Conservation (phyloP, 228 moss, liverwort and hornwort species). For the Sphagnum magellanicum region DNA sequence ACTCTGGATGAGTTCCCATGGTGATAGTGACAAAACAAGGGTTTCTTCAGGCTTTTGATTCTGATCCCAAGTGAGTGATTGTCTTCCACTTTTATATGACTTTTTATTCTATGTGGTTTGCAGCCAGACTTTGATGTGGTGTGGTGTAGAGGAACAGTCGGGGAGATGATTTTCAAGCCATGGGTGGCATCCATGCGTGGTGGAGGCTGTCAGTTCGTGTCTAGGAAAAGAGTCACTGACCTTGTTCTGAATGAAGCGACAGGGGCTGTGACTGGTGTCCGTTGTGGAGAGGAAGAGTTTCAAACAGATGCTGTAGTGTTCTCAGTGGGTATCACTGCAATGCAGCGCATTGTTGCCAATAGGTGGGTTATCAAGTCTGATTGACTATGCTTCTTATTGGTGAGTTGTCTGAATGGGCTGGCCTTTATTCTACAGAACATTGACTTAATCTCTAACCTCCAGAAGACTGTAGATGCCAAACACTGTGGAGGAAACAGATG, state of each 20-base stretch:
- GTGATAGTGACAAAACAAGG: too few relatives aligned
- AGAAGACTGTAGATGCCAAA: too few relatives aligned
- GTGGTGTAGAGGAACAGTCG: constrained; percentile 97
- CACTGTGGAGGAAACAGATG: too few relatives aligned
- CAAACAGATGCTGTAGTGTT: constrained; percentile 89
- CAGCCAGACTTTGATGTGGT: constrained; percentile 99
- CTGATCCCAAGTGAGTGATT: too few relatives aligned
- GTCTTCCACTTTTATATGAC: too few relatives aligned
- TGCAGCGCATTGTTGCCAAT: constrained; percentile 85
- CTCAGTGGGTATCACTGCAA: constrained; percentile 79
- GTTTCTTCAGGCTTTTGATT: too few relatives aligned
- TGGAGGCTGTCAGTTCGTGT: constrained; percentile 54
- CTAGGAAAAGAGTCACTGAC: constrained; percentile 71
- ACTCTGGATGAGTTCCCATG: too few relatives aligned
- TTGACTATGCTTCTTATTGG: neutral
- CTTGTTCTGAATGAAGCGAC: constrained; percentile 55
- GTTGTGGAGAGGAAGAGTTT: constrained; percentile 73
- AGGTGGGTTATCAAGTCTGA: constrained; percentile 33
- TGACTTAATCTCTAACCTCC: neutral
- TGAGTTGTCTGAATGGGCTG: neutral
- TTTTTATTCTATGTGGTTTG: constrained; percentile 8
- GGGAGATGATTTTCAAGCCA: constrained; percentile 88
- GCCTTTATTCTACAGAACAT: neutral
- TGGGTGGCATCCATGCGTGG: constrained; percentile 68
- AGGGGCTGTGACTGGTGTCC: constrained; percentile 69